These are phyloP conservation scores for Xylariaceae sp. DNA, from an alignment of 2,329 filamentous ascomycete genomes.

Conservation along the genomic window DNA sequence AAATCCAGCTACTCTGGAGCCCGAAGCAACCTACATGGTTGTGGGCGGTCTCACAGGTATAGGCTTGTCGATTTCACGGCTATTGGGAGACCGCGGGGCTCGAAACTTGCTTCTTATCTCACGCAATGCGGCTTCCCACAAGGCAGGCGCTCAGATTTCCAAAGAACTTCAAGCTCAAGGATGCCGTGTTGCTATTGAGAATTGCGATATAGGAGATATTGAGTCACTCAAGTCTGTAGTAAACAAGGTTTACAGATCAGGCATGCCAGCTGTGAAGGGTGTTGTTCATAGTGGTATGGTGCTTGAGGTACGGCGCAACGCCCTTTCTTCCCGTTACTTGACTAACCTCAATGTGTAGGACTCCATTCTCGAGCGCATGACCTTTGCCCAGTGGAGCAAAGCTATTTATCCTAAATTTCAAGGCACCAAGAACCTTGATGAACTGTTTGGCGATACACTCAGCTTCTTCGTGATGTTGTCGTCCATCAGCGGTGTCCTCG, in stretches of 20 bases:
- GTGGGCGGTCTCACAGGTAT: slow-evolving; percentile 23
- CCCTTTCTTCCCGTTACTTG: too few relatives aligned
- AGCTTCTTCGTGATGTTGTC: slow-evolving; percentile 6
- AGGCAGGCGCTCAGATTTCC: too few relatives aligned
- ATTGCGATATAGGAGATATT: neutral
- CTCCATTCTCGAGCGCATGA: neutral
- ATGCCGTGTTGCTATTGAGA: neutral
- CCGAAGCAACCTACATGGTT: slow-evolving; percentile 18
- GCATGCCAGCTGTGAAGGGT: neutral
- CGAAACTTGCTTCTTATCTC: slow-evolving; percentile 17
- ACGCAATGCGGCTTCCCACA: neutral
- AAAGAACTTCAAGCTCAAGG: too few relatives aligned
- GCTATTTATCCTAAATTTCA: neutral
- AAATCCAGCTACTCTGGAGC: too few relatives aligned
- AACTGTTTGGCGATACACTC: neutral
- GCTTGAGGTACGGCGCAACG: too few relatives aligned
- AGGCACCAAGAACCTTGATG: neutral
- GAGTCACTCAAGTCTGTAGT: neutral
- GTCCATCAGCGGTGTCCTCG: neutral
- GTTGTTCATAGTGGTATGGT: neutral
- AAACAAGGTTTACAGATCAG: neutral
- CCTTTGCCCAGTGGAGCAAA: neutral
- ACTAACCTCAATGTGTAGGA: too few relatives aligned
- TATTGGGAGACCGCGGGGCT: slow-evolving; percentile 21
- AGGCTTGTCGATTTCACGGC: slow-evolving; percentile 13